Conservation (phyloP, 805 yeast species). For the Clavispora carvajalis region DNA sequence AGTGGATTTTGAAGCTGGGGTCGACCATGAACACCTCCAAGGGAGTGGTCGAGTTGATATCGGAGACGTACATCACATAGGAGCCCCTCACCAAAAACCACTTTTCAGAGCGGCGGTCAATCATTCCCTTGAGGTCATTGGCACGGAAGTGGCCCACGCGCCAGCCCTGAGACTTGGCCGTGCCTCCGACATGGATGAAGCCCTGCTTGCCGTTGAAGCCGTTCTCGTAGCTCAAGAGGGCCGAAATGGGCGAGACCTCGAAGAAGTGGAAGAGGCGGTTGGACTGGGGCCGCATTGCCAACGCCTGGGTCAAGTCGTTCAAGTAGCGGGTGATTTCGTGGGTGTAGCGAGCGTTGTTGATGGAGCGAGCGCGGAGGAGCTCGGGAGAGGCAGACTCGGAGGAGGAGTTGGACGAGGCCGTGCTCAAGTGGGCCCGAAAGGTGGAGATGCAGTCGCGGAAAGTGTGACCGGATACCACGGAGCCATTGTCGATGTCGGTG, state of each 20-base stretch:
- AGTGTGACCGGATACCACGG: constrained; percentile 16
- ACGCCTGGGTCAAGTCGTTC: constrained; percentile 49
- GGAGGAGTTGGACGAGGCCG: constrained; percentile 18
- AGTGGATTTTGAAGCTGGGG: constrained; percentile 53
- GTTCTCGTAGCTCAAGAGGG: constrained; percentile 74
- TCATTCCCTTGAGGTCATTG: constrained; percentile 79
- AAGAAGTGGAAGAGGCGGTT: constrained; percentile 80
- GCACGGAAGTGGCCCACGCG: constrained; percentile 83
- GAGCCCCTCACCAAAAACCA: constrained; percentile 89
- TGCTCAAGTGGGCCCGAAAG: constrained; percentile 27
- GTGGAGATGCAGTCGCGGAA: constrained; percentile 23
- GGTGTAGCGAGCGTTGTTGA: constrained; percentile 35
- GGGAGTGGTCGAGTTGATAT: constrained; percentile 80
- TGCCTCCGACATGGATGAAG: constrained; percentile 67
- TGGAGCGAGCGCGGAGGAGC: constrained; percentile 18
- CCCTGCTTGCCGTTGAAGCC: constrained; percentile 90
- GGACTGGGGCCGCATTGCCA: constrained; percentile 73
- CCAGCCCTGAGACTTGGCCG: constrained; percentile 92
- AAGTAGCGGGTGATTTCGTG: constrained; percentile 62
- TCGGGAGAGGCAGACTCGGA: constrained; percentile 26
- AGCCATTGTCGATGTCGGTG: constrained; percentile 15
- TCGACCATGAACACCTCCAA: constrained; percentile 92
- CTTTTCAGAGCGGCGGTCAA: constrained; percentile 81
- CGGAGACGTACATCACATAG: constrained; percentile 79
- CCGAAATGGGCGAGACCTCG: constrained; percentile 85